Percentiles rank a stretch among this genome's conserved stretches.
phyloP scores from a whole-genome alignment of 1,139 yeast genomes.

The Meyerozyma elateridarum region DNA sequence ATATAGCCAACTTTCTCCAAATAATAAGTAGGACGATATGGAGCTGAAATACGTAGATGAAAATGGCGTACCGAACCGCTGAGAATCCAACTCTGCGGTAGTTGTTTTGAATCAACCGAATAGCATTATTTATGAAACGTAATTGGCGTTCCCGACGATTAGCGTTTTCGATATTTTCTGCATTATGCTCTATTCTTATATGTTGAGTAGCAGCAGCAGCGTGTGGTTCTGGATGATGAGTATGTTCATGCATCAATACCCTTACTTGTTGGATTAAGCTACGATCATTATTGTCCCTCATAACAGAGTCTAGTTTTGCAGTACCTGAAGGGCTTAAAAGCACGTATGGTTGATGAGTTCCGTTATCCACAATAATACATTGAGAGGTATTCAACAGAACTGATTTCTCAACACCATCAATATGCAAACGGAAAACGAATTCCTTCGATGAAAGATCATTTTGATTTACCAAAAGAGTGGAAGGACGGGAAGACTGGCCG shows the following conservation, averaged over 20 bases:
- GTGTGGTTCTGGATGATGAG: background rate
- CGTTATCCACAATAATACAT: slow-evolving; percentile 39
- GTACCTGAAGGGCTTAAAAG: slow-evolving; percentile 34
- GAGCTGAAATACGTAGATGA: slow-evolving; percentile 12
- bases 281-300: background rate
- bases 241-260: background rate
- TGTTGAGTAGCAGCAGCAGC: background rate
- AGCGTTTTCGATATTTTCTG: background rate
- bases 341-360: slow-evolving; percentile 32
- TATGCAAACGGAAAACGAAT: slow-evolving; percentile 19
- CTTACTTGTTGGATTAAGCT: slow-evolving; percentile 1
- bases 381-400: slow-evolving; percentile 34
- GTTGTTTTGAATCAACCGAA: background rate
- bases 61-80: slow-evolving; percentile 5
- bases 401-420: slow-evolving; percentile 10
- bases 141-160: background rate
- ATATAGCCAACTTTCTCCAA: slow-evolving; percentile 7
- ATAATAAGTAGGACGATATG: slow-evolving; percentile 9
- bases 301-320: slow-evolving; percentile 19
- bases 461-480: slow-evolving; percentile 20
- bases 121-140: background rate
- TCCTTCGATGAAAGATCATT: slow-evolving; percentile 18
- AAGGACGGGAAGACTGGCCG: slow-evolving; percentile 7
- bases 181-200: background rate
- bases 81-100: background rate